Evolutionary conservation across 768 basidiomycete species (phyloP).

Genomic region (Boletus subcaerulescens): DNA sequence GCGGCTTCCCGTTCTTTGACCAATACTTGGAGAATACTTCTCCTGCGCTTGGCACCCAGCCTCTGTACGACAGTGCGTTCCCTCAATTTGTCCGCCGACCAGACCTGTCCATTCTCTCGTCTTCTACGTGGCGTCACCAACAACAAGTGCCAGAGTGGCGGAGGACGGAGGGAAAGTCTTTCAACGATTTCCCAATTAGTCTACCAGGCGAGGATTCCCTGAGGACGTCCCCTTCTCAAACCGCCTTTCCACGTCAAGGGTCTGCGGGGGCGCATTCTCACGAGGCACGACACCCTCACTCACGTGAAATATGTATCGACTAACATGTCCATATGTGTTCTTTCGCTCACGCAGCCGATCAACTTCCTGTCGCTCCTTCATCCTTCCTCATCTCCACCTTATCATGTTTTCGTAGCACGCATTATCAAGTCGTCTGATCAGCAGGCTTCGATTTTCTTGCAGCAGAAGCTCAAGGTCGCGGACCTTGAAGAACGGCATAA

Average conservation of each 20-base stretch:
- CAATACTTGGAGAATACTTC: constrained; percentile 47
- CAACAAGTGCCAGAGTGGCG: constrained; percentile 44
- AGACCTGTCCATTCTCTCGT: constrained; percentile 12
- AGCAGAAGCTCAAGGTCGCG: constrained; percentile 88
- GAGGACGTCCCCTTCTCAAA: constrained; percentile 29
- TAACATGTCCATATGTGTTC: constrained; percentile 15
- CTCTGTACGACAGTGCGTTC: constrained; percentile 33
- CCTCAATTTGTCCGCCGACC: constrained; percentile 24
- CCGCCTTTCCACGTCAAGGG: constrained; percentile 25
- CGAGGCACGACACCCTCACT: constrained; percentile 46
- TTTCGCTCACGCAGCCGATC: constrained; percentile 57
- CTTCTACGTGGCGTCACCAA: constrained; percentile 25
- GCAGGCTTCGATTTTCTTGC: constrained; percentile 86
- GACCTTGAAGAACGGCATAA: constrained; percentile 73
- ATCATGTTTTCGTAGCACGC: constrained; percentile 74
- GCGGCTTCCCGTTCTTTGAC: constrained; percentile 47
- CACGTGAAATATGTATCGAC: constrained; percentile 7
- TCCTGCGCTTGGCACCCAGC: constrained; percentile 35
- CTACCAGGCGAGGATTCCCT: constrained; percentile 28
- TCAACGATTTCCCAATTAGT: constrained; percentile 22
- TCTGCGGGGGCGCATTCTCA: constrained; percentile 33
- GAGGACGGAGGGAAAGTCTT: constrained; percentile 32
- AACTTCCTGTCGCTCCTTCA: constrained; percentile 85
- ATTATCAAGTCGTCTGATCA: constrained; percentile 90
- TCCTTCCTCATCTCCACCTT: constrained; percentile 82